phyloP scores from a whole-genome alignment of 2,329 filamentous ascomycete species.

The Aureobasidium melanogenum region DNA sequence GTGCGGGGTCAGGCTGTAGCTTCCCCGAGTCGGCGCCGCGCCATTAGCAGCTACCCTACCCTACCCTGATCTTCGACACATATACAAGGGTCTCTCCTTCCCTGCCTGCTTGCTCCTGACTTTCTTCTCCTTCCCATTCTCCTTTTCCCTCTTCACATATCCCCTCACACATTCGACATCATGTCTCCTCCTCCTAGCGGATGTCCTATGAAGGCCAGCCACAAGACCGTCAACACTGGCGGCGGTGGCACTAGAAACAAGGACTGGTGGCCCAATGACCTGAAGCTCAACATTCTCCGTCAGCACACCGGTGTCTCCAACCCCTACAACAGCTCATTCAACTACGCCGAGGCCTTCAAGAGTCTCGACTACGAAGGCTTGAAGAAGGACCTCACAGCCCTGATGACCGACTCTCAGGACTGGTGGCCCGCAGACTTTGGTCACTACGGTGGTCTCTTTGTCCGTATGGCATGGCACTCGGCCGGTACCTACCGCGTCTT shows the following conservation, averaged over 20 bases:
- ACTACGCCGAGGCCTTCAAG: constrained; percentile 66
- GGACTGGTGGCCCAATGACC: constrained; percentile 66
- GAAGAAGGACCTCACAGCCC: constrained; percentile 61
- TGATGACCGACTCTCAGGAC: constrained; percentile 72
- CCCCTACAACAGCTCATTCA: constrained; percentile 54
- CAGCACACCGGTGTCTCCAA: constrained; percentile 58
- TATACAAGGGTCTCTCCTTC: background rate
- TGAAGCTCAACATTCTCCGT: constrained; percentile 63
- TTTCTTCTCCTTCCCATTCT: background rate
- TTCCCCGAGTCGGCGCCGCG: background rate
- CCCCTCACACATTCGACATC: constrained; percentile 11
- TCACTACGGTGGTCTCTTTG: constrained; percentile 71
- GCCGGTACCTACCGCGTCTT: constrained; percentile 68
- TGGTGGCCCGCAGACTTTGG: constrained; percentile 79
- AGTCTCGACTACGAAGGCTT: constrained; percentile 59
- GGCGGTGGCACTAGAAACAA: constrained; percentile 53
- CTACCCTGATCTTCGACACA: background rate
- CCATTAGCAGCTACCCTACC: too few relatives aligned
- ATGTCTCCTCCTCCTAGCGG: constrained; percentile 18
- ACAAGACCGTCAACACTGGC: constrained; percentile 20
- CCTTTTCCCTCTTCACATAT: background rate
- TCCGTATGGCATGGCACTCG: constrained; percentile 75
- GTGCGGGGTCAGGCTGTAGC: background rate
- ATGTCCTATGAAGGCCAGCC: constrained; percentile 22
- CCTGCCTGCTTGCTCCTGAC: background rate